Conservation (phyloP, 257 asterid species). For the Przewalskia tangutica region DNA sequence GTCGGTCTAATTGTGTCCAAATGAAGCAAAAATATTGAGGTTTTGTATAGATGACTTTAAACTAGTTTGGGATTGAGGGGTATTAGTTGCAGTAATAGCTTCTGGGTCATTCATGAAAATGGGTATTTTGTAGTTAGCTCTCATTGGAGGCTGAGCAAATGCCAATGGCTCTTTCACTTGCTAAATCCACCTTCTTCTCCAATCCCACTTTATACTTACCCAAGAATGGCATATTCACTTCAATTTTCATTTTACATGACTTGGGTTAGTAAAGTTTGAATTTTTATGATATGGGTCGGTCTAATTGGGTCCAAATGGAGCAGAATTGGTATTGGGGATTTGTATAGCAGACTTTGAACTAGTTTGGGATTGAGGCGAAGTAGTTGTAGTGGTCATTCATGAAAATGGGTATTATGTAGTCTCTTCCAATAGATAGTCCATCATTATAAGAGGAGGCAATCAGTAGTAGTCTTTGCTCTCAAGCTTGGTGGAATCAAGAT, state of each 20-base stretch:
- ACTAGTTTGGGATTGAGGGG: not conserved
- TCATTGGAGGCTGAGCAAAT: not conserved
- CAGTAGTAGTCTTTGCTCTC: constrained; percentile 30
- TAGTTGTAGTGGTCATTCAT: not conserved
- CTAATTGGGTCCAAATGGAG: not conserved
- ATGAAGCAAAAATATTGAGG: not conserved
- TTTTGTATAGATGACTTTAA: not conserved
- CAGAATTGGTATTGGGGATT: not conserved
- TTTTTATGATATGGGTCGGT: not conserved
- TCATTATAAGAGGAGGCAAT: constrained; percentile 28
- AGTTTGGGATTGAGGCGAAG: not conserved
- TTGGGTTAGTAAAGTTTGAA: not conserved
- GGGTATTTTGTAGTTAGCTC: not conserved
- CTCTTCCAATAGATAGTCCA: constrained; percentile 7
- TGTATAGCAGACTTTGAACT: not conserved
- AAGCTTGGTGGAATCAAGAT: constrained; percentile 44
- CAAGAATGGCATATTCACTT: constrained; percentile 4
- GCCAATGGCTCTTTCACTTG: constrained; percentile 43
- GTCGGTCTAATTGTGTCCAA: not conserved
- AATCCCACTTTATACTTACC: constrained; percentile 28
- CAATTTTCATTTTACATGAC: too few relatives aligned
- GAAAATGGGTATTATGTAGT: not conserved
- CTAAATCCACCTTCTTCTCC: constrained; percentile 33
- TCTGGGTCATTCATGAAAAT: too few relatives aligned
- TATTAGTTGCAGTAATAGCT: not conserved